Base-by-base conservation (phyloP, 176 grass and related monocot genomes). In the Sorghum bicolor region DNA sequence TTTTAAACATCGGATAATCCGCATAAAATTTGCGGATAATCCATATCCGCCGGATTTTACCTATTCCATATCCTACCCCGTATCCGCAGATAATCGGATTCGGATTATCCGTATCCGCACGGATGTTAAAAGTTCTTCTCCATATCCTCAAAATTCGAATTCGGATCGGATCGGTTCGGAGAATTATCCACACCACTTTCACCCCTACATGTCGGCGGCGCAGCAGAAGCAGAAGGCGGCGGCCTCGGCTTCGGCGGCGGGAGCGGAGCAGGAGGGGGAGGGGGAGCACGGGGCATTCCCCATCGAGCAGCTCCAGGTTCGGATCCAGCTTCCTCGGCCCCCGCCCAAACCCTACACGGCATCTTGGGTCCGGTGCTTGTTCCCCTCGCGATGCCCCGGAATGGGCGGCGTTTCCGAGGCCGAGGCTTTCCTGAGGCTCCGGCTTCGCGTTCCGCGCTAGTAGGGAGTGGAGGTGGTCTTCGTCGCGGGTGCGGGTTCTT, bases 231-330 rank as follows among this genome's bases (percentile, higher is more conserved):
- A 89, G 88, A 75, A 41, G 85, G 87, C 80, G 66, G 79, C 78
- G 55, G 83, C 68, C 36, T 38, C 31, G 36, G 20, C 62, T 19
- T 38, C 32, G 36, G 37, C 63, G 79, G 74, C 63, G 38, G 83
- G 82, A 50, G 80, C 77, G 55, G 80, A 76, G 82, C 68, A 97
- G 83, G 72, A 80, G 65, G 86, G 89, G 83, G 93, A 90, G 68
- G 81, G 61, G 88, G 91, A 92, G 80, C 91, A 96, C 67, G 93
- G 93, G 11, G 93, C 96, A 24, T 94, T 94, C 85, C 89, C 91
- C 75, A 80, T 97, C 72, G 94, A 97, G 79, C 89, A 92, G 34
- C 89, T 97, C n/a, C 89, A 97, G 87, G 89, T 97, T 79, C 33
- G 28, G 37, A 4, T 3, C n/a, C 45, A 5, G 24, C 10, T 16